Percentiles rank a stretch among this genome's conserved stretches.
Conservation (phyloP, 2,329 filamentous ascomycete species). For the Daldinia eschscholtzii region DNA sequence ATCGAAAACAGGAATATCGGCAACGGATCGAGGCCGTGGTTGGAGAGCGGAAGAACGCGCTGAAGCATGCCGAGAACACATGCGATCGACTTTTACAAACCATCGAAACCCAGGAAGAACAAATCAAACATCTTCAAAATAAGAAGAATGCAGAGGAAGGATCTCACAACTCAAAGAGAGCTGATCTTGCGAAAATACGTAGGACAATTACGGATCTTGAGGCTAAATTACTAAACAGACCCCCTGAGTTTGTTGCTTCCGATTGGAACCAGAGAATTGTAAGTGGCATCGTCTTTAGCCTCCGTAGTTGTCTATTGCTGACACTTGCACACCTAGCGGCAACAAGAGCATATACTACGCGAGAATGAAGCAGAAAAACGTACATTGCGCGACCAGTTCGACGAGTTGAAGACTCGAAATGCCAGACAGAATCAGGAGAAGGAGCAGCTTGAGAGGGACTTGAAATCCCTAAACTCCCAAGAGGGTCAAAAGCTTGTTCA, state of each 20-base stretch:
- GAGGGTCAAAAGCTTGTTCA: slow-evolving; percentile 79
- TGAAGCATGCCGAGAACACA: slow-evolving; percentile 67
- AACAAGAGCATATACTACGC: slow-evolving; percentile 68
- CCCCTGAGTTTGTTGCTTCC: slow-evolving; percentile 75
- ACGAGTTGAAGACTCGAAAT: slow-evolving; percentile 59
- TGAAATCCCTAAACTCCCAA: slow-evolving; percentile 76
- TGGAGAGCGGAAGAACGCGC: slow-evolving; percentile 64
- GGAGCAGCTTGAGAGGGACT: slow-evolving; percentile 59
- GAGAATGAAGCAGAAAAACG: slow-evolving; percentile 62
- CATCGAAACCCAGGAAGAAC: slow-evolving; percentile 56
- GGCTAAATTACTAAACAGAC: slow-evolving; percentile 70
- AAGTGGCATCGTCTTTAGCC: slow-evolving; percentile 53
- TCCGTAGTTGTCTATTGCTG: slow-evolving; percentile 28
- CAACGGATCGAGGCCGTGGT: slow-evolving; percentile 68
- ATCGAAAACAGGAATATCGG: slow-evolving; percentile 77
- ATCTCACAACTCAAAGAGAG: slow-evolving; percentile 62
- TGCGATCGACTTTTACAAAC: slow-evolving; percentile 59
- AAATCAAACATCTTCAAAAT: slow-evolving; percentile 59
- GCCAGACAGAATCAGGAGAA: slow-evolving; percentile 57
- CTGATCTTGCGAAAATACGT: slow-evolving; percentile 55
- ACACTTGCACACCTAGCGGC: slow-evolving; percentile 61
- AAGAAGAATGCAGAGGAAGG: slow-evolving; percentile 66
- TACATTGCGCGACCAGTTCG: slow-evolving; percentile 52
- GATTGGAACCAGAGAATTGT: slow-evolving; percentile 81
- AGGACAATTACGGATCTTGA: slow-evolving; percentile 73